Evolutionary conservation across 1,284 basidiomycete species (phyloP), one percentile per base, ranked within the genome.

Genomic region (Waitea zeae): DNA sequence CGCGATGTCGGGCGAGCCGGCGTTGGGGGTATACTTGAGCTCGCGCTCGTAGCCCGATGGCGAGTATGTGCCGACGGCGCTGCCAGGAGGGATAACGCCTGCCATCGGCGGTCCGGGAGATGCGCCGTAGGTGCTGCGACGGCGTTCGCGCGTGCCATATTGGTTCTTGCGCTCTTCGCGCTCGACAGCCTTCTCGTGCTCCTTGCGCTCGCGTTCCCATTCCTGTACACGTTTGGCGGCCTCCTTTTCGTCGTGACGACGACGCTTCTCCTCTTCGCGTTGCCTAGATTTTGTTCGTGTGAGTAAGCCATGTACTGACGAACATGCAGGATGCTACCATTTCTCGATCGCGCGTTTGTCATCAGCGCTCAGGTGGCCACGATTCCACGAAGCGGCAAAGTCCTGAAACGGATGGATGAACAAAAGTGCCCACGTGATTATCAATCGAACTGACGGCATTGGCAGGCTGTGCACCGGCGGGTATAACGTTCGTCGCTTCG

Each of bases 401-500:
- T 76, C 69, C 74, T 76, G 38, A 17, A n/a, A n/a, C n/a, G n/a
- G n/a, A n/a, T n/a, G n/a, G n/a, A n/a, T n/a, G n/a, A n/a, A n/a
- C n/a, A n/a, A n/a, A n/a, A n/a, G n/a, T n/a, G n/a, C n/a, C n/a
- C n/a, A n/a, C n/a, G n/a, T n/a, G n/a, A n/a, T n/a, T n/a, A n/a
- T n/a, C n/a, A n/a, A 37, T 12, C 33, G 12, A 3, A 49, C 61
- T 48, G 38, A 74, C 75, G 35, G 58, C 47, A 44, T 53, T 62
- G 6, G 75, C 75, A 7, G 70, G 72, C 32, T 60, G 62, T 20
- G 70, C 72, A 5, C 69, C 71, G 14, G 50, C 32, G 27, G 76
- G 78, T 22, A 72, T 42, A 28, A 70, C 60, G 32, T 63, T 57
- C 0, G 72, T 74, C 3, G 73, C 61, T 44, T 80, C 77, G 11